Conservation (phyloP, 2,329 filamentous ascomycete genomes). For the Neobulgaria alba region DNA sequence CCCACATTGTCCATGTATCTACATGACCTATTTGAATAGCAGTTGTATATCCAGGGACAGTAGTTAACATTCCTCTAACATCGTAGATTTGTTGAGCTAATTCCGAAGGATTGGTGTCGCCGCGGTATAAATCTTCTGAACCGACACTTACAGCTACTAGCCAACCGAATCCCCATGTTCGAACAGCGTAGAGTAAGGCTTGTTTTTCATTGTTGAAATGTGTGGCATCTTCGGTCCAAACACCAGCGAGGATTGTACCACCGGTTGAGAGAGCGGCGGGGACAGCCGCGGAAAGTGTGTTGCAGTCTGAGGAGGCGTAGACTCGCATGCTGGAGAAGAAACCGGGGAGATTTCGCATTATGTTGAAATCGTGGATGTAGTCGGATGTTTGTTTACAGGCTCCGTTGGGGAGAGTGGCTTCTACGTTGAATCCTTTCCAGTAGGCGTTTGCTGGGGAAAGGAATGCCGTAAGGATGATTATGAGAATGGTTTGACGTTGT, state of each 20-base stretch:
- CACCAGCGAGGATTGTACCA: constrained; percentile 53
- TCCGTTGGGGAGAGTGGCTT: constrained; percentile 36
- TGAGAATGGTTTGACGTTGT: constrained; percentile 22
- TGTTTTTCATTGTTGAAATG: constrained; percentile 52
- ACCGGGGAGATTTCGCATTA: constrained; percentile 39
- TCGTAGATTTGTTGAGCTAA: constrained; percentile 40
- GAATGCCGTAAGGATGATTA: constrained; percentile 28
- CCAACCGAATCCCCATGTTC: constrained; percentile 47
- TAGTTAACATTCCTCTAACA: constrained; percentile 43
- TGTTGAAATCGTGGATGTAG: constrained; percentile 57
- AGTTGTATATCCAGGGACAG: constrained; percentile 38
- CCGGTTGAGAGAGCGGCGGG: constrained; percentile 53
- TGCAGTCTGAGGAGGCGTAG: constrained; percentile 49
- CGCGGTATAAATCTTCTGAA: constrained; percentile 59
- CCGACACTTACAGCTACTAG: constrained; percentile 58
- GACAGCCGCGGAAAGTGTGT: constrained; percentile 39
- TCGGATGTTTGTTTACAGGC: constrained; percentile 59
- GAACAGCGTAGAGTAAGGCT: constrained; percentile 49
- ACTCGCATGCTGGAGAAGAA: constrained; percentile 51
- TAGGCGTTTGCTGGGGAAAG: constrained; percentile 29
- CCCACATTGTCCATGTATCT: constrained; percentile 59
- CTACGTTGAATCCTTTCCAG: constrained; percentile 36
- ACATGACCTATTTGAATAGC: constrained; percentile 52
- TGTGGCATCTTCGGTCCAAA: constrained; percentile 50
- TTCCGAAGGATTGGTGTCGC: constrained; percentile 32